A percentile compares a stretch with the other conserved stretches of the same genome.
These are phyloP conservation scores for Sphagnum tenellum DNA, from an alignment of 225 moss, liverwort and hornwort genomes.

Conservation along the genomic window DNA sequence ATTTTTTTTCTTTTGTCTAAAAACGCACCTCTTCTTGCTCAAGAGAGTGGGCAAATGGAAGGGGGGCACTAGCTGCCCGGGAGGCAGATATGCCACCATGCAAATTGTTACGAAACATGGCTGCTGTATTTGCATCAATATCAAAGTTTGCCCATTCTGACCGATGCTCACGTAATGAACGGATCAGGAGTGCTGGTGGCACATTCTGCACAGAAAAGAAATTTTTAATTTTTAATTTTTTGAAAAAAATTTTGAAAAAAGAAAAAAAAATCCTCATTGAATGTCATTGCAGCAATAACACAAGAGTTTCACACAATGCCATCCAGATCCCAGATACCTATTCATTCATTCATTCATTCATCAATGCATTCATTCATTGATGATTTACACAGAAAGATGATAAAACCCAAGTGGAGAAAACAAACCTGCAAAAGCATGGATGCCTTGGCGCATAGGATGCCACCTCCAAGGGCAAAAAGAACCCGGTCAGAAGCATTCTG, in stretches of 20 bases:
- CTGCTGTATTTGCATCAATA: constrained; percentile 74
- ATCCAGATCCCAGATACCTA: neutral
- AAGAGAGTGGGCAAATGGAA: constrained; percentile 74
- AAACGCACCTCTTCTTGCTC: constrained; percentile 80
- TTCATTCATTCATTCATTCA: neutral
- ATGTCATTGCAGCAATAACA: neutral
- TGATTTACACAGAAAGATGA: neutral
- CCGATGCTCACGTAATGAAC: constrained; percentile 52
- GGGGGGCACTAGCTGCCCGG: constrained; percentile 56
- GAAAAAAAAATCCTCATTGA: neutral
- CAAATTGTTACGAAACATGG: constrained; percentile 64
- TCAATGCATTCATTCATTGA: neutral
- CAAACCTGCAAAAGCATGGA: constrained; percentile 91
- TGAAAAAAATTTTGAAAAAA: neutral
- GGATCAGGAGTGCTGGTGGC: constrained; percentile 48
- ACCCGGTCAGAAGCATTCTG: constrained; percentile 61
- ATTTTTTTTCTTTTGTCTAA: too few species aligned
- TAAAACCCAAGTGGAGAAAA: neutral
- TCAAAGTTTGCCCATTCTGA: constrained; percentile 62
- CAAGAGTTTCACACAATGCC: neutral
- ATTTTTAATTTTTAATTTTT: neutral
- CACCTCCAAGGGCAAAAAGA: constrained; percentile 83
- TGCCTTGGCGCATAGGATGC: constrained; percentile 91
- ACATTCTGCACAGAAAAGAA: constrained; percentile 29
- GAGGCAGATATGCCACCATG: constrained; percentile 65